Evolutionary conservation across 1,284 basidiomycete genomes (phyloP).

Genomic region (Puccinia hordei): DNA sequence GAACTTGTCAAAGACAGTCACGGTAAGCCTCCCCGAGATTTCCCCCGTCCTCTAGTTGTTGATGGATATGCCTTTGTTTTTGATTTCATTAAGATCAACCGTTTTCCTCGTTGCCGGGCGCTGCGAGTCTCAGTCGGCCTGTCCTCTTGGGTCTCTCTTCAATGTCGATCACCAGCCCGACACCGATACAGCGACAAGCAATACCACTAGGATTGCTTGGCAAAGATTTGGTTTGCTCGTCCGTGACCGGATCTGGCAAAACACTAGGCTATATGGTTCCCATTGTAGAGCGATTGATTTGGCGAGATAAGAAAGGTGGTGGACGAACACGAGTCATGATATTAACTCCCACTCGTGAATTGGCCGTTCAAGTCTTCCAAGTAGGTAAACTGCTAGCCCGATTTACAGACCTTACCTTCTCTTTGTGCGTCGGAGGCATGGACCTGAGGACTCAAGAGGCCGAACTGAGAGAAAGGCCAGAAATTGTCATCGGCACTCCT

Average conservation of each 20-base stretch:
- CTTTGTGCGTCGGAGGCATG: constrained; percentile 85
- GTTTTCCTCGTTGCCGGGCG: constrained; percentile 49
- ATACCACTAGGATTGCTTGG: constrained; percentile 90
- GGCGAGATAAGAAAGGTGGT: constrained; percentile 51
- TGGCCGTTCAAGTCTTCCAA: constrained; percentile 90
- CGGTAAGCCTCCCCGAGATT: constrained; percentile 5
- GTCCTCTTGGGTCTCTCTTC: constrained; percentile 81
- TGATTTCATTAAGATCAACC: constrained; percentile 39
- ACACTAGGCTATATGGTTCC: constrained; percentile 95
- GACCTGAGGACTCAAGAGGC: constrained; percentile 88
- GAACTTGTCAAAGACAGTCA: constrained; percentile 48
- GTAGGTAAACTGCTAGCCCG: constrained; percentile 81
- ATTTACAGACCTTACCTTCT: constrained; percentile 84
- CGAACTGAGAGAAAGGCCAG: constrained; percentile 79
- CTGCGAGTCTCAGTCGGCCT: constrained; percentile 77
- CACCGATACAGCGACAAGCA: constrained; percentile 89
- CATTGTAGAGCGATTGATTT: constrained; percentile 77
- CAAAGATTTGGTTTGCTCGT: constrained; percentile 90
- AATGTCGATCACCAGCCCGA: constrained; percentile 80
- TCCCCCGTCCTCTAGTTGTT: neutral
- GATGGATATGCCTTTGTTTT: neutral
- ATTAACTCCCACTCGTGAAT: constrained; percentile 87
- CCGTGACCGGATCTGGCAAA: constrained; percentile 94
- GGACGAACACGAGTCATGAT: constrained; percentile 86
- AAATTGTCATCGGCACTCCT: constrained; percentile 90